Evolutionary conservation across 306 rosid genomes (phyloP).

Genomic region (Glycine soja): DNA sequence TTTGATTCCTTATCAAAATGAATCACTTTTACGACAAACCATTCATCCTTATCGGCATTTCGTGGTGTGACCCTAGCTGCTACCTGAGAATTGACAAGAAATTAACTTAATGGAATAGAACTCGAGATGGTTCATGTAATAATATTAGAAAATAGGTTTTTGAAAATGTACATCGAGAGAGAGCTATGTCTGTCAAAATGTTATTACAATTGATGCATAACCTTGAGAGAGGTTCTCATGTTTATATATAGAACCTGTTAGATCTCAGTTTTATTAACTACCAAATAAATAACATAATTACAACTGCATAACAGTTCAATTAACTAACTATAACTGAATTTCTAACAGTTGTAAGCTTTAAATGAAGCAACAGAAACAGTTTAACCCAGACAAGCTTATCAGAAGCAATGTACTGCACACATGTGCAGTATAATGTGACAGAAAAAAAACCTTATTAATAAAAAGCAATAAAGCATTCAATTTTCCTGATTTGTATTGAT

Average conservation of each 20-base stretch:
- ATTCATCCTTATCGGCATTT: conserved; percentile 92
- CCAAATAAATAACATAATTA: neutral
- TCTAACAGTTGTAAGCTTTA: conserved; percentile 5
- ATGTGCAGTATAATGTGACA: neutral
- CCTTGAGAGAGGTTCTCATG: neutral
- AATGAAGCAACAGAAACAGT: conserved; percentile 14
- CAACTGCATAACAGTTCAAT: neutral
- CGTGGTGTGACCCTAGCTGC: conserved; percentile 92
- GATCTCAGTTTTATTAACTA: neutral
- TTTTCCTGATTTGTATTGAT: conserved; percentile 1
- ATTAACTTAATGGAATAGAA: conserved; percentile 45
- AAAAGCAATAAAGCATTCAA: conserved; percentile 20
- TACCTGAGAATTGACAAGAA: conserved; percentile 66
- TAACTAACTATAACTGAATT: conserved; percentile 3
- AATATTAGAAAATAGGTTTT: neutral
- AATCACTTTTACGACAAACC: conserved; percentile 94
- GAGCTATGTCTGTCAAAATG: neutral
- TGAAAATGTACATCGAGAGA: neutral
- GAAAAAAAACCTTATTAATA: conserved; percentile 4
- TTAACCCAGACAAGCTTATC: conserved; percentile 11
- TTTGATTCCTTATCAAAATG: conserved; percentile 94
- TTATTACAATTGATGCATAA: conserved; percentile 3
- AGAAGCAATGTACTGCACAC: conserved; percentile 21
- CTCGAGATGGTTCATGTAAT: conserved; percentile 4
- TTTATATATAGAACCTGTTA: neutral